Percentiles rank a stretch among this genome's conserved stretches.
Conservation (phyloP, 192 early-diverging fungal genomes). For the Phycomyces blakesleeanus region DNA sequence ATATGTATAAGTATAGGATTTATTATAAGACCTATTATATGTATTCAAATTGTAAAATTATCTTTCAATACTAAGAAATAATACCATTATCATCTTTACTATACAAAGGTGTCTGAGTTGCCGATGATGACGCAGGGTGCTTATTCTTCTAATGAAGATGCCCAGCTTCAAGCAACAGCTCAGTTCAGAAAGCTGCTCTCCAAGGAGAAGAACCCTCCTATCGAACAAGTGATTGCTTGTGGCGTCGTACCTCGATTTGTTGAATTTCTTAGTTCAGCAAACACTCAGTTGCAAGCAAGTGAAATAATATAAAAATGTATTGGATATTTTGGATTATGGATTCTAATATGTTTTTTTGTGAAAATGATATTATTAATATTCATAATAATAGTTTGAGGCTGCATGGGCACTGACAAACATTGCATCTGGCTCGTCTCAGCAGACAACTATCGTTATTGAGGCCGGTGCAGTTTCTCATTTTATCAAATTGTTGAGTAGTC, state of each 20-base stretch:
- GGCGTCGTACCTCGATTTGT: constrained; percentile 94
- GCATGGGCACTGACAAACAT: constrained; percentile 51
- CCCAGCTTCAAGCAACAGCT: constrained; percentile 76
- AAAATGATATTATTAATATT: no score
- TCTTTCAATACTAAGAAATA: background rate
- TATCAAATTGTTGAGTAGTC: constrained; percentile 30
- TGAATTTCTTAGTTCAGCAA: constrained; percentile 82
- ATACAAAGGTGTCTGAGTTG: constrained; percentile 55
- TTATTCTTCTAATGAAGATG: constrained; percentile 72
- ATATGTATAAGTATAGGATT: background rate
- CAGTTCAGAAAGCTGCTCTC: constrained; percentile 95
- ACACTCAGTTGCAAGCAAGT: constrained; percentile 80
- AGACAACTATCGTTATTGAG: constrained; percentile 39
- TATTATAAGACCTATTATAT: background rate
- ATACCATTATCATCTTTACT: background rate
- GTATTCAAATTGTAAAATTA: background rate
- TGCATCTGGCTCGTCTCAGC: constrained; percentile 34
- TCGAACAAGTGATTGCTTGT: constrained; percentile 91
- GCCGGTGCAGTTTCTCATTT: constrained; percentile 40
- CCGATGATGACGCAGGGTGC: constrained; percentile 77
- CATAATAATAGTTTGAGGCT: constrained; percentile 40
- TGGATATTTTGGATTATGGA: no score
- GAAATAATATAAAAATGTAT: no score
- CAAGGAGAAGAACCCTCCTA: constrained; percentile 92
- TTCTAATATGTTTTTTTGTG: constrained; percentile 10